Base-by-base conservation (phyloP, 208 protist genomes). In the Acanthamoeba castellanii region DNA sequence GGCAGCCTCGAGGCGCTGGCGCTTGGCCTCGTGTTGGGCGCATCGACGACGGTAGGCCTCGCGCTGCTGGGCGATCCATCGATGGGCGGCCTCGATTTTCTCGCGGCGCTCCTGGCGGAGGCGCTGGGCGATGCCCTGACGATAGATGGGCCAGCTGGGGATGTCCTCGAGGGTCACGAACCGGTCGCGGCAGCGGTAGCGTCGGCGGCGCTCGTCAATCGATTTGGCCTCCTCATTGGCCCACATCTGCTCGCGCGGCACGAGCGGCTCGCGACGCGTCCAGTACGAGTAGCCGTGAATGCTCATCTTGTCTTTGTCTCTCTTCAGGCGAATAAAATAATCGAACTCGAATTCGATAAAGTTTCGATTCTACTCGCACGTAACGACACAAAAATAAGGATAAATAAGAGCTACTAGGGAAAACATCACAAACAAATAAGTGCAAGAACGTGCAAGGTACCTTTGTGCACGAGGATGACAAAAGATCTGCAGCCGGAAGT, bases 181-280 rank as follows among this genome's bases (percentile, higher is more conserved):
- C 22, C 37, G 50, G 85, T 72, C 50, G 13, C 85, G 50, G 85
- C 85, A 92, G 16, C 50, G 50, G 85, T 92, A 92, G 25, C 85
- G 16, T 25, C 59, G n/a, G 8, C 85, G 50, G 50, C 85, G 85
- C 61, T 92, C 85, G 22, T 92, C 85, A 8, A 72, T 9, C 55
- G 57, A 64, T 22, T 72, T 61, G 50, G 61, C 57, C 61, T 92
- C 85, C 61, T 92, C 85, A 9, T 45, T 30, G n/a, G 13, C 55
- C 85, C 85, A 92, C 85, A 92, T 92, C 47, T 72, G 78, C 27
- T 42, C 78, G n/a, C 78, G 78, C 42, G 78, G 78, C 42, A 87
- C 50, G 16, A 87, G 27, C 42, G 11, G 42, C 27, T 59, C 47
- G 22, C 78, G 42, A 14, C 78, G 47, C 30, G 1, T 13, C 78